Base-by-base conservation (phyloP, 2,329 filamentous ascomycete genomes). In the Talaromyces sp. region DNA sequence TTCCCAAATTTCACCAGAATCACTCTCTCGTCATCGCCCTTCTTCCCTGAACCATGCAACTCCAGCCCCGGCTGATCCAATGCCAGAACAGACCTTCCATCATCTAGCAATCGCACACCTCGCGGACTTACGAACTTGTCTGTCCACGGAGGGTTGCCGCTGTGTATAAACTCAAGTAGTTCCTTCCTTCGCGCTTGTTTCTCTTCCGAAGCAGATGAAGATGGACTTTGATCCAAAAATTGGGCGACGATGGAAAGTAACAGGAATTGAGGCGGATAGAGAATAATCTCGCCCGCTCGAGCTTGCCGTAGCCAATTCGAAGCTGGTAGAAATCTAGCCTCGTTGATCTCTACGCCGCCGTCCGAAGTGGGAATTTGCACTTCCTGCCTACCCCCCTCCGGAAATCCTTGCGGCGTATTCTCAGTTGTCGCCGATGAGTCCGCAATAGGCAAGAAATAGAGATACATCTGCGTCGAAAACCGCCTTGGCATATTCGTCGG, bases 381-480 rank as follows among this genome's bases (percentile, higher is more conserved):
- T 84, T 80, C 67, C 82, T 86, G 71, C 83, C 83, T 66, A 68
- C 78, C 70, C 69, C 80, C 72, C 67, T 79, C 67, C 54, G 76
- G 56, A 46, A 74, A 66, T 66, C 77, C 65, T 71, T 76, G 68
- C 6, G 58, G 50, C 31, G 31, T 40, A 31, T 9, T 42, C 18
- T 58, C 54, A 12, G n/a, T 37, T 21, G 7, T 65, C 69, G 35
- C 23, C 74, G 71, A 66, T 14, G 75, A 69, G 14, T 71, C 63
- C n/a, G 77, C 74, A 11, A 88, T 77, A 0, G 92, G 92, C 2
- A 97, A 82, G 75, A 96, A 88, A 76, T 96, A 96, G 11, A 98
- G 75, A 77, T 98, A 99, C 93, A 98, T 98, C 73, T 97, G 93
- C 0, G 93, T 97, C 0, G 90, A 91, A 78, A 96, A 99, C 52